Evolutionary conservation across 768 basidiomycete genomes (phyloP).

Genomic region (Pleurotus sapidus): DNA sequence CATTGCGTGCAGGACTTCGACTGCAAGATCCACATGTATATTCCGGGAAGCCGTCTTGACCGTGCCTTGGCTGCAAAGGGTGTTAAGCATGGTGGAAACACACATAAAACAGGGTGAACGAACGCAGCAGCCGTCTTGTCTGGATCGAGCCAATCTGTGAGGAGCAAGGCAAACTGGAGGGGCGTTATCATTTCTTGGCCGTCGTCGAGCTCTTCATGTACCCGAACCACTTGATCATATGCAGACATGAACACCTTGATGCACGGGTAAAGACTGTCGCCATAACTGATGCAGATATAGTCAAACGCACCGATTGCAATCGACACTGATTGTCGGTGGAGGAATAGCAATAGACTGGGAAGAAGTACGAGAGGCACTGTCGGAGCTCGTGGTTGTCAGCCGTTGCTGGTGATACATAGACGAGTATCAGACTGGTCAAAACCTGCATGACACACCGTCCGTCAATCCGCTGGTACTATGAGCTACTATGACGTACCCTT

Average conservation of each 20-base stretch:
- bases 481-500: conserved; percentile 41
- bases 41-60: conserved; percentile 16
- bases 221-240: conserved; percentile 55
- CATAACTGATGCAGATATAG: not conserved
- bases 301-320: conserved; percentile 43
- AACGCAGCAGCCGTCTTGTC: conserved; percentile 56
- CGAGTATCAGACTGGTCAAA: conserved; percentile 37
- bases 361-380: conserved; percentile 94
- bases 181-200: conserved; percentile 73
- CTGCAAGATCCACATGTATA: conserved; percentile 57
- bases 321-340: conserved; percentile 73
- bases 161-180: conserved; percentile 71
- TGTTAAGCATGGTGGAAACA: conserved; percentile 6
- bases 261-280: not conserved
- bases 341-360: conserved; percentile 92
- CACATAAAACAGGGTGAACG: conserved; percentile 11
- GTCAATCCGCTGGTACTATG: not conserved
- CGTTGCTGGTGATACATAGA: conserved; percentile 87
- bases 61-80: conserved; percentile 11
- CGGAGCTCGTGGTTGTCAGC: conserved; percentile 79
- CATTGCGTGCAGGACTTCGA: conserved; percentile 48
- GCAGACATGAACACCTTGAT: conserved; percentile 68
- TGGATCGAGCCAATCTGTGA: conserved; percentile 89
- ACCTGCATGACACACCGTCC: conserved; percentile 13
- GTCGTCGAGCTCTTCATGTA: conserved; percentile 65